Evolutionary conservation across 305 asterid species (phyloP), one percentile per base, ranked within the genome.

Genomic region (Petunia hybrid): DNA sequence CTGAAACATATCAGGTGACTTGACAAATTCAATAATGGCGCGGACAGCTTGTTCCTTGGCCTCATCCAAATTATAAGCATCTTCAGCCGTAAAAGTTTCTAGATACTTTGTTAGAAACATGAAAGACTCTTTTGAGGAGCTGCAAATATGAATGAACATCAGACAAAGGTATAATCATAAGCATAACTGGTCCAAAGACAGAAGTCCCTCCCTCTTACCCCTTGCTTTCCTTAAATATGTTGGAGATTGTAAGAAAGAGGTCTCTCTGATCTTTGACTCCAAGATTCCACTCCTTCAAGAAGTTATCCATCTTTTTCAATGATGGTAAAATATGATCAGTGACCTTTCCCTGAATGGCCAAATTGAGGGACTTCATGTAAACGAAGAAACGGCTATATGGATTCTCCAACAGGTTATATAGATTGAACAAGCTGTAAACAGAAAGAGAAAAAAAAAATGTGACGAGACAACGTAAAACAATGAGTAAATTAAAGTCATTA

Each of bases 1-100:
- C 98, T 94, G 95, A 85, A 91, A 91, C 97, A 89, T 88, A 80
- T 91, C 98, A 43, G 98, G 93, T 76, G 97, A 86, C 90, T 92
- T 94, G 12, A 94, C 92, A 88, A 94, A 96, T 69, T 96, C 99
- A 78, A 91, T 80, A 81, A 89, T 80, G 31, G 99, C 91, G 1
- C 85, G 86, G 59, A 88, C 93, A 62, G 98, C 98, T 87, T 93
- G 95, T 85, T 91, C 97, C 90, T 94, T 94, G 13, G 97, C 96
- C 87, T 94, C 98, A 67, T 84, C 84, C 84, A 88, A 35, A 39
- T 82, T 85, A 65, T 84, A 69, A 38, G 86, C 90, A 79, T 92
- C 97, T 86, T 93, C 99, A 77, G 83, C 92, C 61, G 95, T 83
- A 89, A 90, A 96, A 3, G 99, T 96, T 79, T 89, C 92, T 83